These are phyloP conservation scores for Apocynum venetum DNA, from an alignment of 257 asterid species.

Conservation along the genomic window DNA sequence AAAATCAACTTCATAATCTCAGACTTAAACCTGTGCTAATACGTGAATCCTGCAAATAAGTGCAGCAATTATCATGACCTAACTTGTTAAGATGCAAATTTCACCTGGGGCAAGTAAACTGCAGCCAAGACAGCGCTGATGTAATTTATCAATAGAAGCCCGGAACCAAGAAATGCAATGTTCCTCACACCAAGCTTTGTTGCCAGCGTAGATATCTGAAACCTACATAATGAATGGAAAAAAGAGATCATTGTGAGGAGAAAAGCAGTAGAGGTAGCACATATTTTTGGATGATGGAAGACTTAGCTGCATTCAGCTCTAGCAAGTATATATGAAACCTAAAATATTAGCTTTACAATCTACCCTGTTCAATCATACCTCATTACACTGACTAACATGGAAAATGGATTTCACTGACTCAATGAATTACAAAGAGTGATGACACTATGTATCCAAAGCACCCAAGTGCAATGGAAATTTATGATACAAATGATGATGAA, in stretches of 20 bases:
- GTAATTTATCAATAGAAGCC: conserved; percentile 77
- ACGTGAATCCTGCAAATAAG: background rate
- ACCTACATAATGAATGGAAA: conserved; percentile 41
- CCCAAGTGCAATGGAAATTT: background rate
- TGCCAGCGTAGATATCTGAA: conserved; percentile 93
- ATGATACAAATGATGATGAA: background rate
- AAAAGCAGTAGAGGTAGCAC: background rate
- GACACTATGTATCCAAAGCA: background rate
- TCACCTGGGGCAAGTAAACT: conserved; percentile 84
- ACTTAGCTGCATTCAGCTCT: background rate
- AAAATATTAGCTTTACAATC: background rate
- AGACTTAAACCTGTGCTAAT: background rate
- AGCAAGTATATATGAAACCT: background rate
- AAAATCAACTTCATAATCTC: background rate
- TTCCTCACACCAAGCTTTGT: conserved; percentile 96
- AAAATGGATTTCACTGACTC: background rate
- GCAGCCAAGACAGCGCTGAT: conserved; percentile 76
- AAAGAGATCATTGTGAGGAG: background rate
- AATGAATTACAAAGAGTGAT: background rate
- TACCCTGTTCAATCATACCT: background rate
- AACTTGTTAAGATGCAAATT: conserved; percentile 8
- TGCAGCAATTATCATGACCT: background rate
- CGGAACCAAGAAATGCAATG: conserved; percentile 83
- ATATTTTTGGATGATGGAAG: background rate
- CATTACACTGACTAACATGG: background rate